Base-by-base conservation (phyloP, 805 yeast species). In the Jamesozyma lodderae region DNA sequence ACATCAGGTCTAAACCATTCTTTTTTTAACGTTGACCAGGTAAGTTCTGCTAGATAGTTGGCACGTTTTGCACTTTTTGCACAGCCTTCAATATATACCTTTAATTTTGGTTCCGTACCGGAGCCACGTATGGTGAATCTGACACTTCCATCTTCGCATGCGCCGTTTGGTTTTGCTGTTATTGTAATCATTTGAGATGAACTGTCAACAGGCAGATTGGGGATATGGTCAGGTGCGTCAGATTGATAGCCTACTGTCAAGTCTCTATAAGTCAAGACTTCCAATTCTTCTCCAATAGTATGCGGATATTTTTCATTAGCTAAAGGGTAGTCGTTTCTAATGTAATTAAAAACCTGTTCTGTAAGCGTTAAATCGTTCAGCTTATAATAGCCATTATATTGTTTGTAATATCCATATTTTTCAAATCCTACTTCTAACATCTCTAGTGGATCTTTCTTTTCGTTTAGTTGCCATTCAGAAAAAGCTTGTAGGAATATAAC, bases 21-120 rank as follows among this genome's bases (percentile, higher is more conserved):
- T 1, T 44, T 42, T 35, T 54, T 66, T 31, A 88, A 59, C 1
- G 67, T 51, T 8, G 64, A 55, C 96, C 96, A 90, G 7, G 85
- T 81, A 16, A 64, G 58, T 14, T 60, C 60, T 0, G 95, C 90
- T 7, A 79, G 52, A 0, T 31, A 42, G 0, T 48, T 42, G 0
- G 95, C 83, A 3, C 59, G 53, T 0, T 42, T 52, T 31, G 71
- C 82, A 7, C 64, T 57, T 0, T 44, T 35, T 0, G 85, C 70
- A 30, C 60, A 60, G 0, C 94, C 92, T 55, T 90, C 98, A 24
- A 90, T 79, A 61, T 90, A 90, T 1, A 90, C 83, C 59, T 90
- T 90, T 45, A 90, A 66, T 57, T 90, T 90, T 2, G 96, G 96
- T 58, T 90, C 98, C 0, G 98, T 90, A 9, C 98, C 98, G 3